Conservation (phyloP, 176 grass and related monocot species). For the Oryza punctata region DNA sequence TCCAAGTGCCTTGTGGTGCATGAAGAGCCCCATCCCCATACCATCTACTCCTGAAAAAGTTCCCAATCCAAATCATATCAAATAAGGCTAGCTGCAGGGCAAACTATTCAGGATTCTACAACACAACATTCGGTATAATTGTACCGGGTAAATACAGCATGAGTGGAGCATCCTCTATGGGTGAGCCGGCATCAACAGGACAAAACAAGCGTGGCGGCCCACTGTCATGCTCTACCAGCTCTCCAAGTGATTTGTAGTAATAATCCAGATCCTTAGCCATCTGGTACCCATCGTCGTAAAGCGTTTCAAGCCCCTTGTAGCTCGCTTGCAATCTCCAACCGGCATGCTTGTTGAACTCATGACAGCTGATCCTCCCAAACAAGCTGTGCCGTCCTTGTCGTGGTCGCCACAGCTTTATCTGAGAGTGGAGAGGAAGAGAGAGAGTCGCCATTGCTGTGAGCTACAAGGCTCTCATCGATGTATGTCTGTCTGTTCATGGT, state of each 20-base stretch:
- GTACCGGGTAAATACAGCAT: constrained; percentile 72
- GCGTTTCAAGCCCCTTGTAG: constrained; percentile 55
- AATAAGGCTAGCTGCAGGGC: not conserved
- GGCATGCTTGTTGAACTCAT: constrained; percentile 14
- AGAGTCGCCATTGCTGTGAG: constrained; percentile 54
- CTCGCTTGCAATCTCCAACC: constrained; percentile 42
- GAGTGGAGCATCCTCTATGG: constrained; percentile 52
- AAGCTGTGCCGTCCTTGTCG: not conserved
- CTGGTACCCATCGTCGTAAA: constrained; percentile 68
- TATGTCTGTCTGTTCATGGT: not conserved
- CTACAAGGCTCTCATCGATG: constrained; percentile 19
- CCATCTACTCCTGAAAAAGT: constrained; percentile 53
- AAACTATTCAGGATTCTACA: not conserved
- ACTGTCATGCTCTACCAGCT: constrained; percentile 50
- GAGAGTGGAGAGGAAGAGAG: not conserved
- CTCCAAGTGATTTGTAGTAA: constrained; percentile 45
- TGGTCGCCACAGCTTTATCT: constrained; percentile 18
- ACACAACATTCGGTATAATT: not conserved
- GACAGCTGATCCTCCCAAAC: constrained; percentile 1
- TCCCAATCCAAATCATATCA: not conserved
- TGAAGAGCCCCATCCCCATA: constrained; percentile 68
- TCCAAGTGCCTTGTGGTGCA: constrained; percentile 79
- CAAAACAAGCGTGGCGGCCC: constrained; percentile 59
- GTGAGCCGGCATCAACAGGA: constrained; percentile 9
- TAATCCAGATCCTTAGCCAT: constrained; percentile 37